A percentile compares a stretch with the other conserved stretches of the same genome.
These are phyloP conservation scores for Fusarium annulatum DNA, from an alignment of 2,329 filamentous ascomycete species.

Conservation along the genomic window DNA sequence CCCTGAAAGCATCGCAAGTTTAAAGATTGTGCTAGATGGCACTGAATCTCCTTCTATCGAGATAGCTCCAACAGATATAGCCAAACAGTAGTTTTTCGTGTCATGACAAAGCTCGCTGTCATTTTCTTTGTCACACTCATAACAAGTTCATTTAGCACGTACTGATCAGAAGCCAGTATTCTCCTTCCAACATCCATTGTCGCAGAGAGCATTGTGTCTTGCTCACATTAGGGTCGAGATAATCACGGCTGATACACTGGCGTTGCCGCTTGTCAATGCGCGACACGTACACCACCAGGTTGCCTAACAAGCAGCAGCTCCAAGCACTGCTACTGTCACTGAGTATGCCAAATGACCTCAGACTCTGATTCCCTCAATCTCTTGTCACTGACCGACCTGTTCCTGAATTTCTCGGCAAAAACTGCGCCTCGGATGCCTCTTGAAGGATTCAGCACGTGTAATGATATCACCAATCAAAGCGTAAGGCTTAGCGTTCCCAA, in stretches of 20 bases:
- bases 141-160: fast-evolving
- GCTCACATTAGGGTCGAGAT: not conserved
- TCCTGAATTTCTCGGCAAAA: not conserved
- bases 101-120: not conserved
- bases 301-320: too few relatives aligned
- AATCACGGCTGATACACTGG: fast-evolving
- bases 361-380: fast-evolving
- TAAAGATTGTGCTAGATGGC: fast-evolving
- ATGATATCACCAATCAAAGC: not conserved
- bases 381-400: fast-evolving
- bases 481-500: not conserved
- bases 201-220: not conserved
- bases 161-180: not conserved
- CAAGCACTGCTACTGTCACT: fast-evolving
- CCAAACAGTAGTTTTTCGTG: not conserved
- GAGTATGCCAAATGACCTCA: fast-evolving
- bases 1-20: fast-evolving
- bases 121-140: not conserved
- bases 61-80: not conserved
- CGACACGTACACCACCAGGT: fast-evolving
- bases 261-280: not conserved
- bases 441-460: not conserved
- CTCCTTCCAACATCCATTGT: fast-evolving
- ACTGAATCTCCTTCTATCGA: not conserved
- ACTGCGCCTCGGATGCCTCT: not conserved